Base-by-base conservation (phyloP, 2,329 filamentous ascomycete genomes). In the Colletotrichum viniferum region DNA sequence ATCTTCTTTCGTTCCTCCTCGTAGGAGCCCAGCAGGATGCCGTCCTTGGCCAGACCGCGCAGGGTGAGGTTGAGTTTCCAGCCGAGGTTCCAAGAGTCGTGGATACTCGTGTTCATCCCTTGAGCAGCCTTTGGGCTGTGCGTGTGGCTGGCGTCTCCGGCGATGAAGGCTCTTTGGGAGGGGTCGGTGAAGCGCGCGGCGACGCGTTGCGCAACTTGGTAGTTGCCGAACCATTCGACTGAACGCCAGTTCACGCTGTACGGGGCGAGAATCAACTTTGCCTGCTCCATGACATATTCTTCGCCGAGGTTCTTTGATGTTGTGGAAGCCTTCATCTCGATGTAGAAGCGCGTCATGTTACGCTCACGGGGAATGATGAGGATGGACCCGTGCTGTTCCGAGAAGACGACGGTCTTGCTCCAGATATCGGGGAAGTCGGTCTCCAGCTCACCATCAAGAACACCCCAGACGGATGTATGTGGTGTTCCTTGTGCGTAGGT, bases 41-140 rank as follows among this genome's bases (percentile, higher is more conserved):
- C 82, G 0, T 86, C 86, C 69, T 89, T 88, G 1, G 90, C 88
- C 13, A 92, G 83, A 7, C 90, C 90, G 68, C 90, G 87, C 21
- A 89, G 90, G 80, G 86, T 82, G 77, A 90, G 78, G 83, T 88
- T 88, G 74, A 88, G 83, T 79, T 87, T 88, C 86, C 87, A 90
- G 24, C 84, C 85, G 3, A 92, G 81, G 78, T 94, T 95, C 79
- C 94, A 89, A 4, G 89, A 85, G 74, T 94, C 93, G 62, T 88
- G 84, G 83, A 91, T 90, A 5, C 87, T 87, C 3, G 88, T 88
- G 82, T 95, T 95, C 88, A 90, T 89, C 56, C 88, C 93, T 82
- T 94, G 93, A 0, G 92, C 93, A 0, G 92, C 92, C 82, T 94
- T 94, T 6, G 93, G 93, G 3, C 91, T 93, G 80, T 94, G 93